Conservation (phyloP, 2,329 filamentous ascomycete species). For the Lachnum nothofagi region DNA sequence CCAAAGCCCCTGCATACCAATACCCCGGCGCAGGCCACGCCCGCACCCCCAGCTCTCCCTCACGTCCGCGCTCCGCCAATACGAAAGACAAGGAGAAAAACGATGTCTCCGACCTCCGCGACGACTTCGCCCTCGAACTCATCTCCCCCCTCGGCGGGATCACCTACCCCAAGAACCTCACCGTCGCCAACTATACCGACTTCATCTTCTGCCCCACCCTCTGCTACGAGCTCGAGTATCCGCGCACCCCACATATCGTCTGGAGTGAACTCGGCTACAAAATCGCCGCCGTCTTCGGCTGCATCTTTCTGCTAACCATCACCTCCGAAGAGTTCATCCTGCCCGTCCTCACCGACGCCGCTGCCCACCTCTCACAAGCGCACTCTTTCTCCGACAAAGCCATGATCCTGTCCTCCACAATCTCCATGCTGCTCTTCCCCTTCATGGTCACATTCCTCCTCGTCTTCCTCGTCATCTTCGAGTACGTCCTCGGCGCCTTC, state of each 20-base stretch:
- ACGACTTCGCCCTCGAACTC: constrained; percentile 83
- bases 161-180: constrained; percentile 86
- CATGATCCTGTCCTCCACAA: constrained; percentile 81
- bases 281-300: constrained; percentile 84
- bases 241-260: constrained; percentile 67
- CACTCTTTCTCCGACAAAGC: constrained; percentile 55
- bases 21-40: constrained; percentile 53
- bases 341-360: constrained; percentile 75
- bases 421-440: constrained; percentile 86
- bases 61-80: too few relatives aligned
- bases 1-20: constrained; percentile 65
- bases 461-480: constrained; percentile 97
- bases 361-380: constrained; percentile 43
- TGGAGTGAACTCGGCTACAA: constrained; percentile 82
- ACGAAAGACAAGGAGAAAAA: constrained; percentile 40
- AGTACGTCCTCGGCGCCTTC: constrained; percentile 90
- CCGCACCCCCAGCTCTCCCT: constrained; percentile 13
- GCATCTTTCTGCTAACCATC: constrained; percentile 89
- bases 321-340: constrained; percentile 93
- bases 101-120: constrained; percentile 65
- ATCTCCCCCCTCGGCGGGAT: constrained; percentile 85
- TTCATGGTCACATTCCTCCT: constrained; percentile 95
- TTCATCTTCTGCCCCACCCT: constrained; percentile 89
- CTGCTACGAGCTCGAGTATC: constrained; percentile 97
- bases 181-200: constrained; percentile 74